phyloP scores from a whole-genome alignment of 345 rosid species.

The Sisymbrium irio region DNA sequence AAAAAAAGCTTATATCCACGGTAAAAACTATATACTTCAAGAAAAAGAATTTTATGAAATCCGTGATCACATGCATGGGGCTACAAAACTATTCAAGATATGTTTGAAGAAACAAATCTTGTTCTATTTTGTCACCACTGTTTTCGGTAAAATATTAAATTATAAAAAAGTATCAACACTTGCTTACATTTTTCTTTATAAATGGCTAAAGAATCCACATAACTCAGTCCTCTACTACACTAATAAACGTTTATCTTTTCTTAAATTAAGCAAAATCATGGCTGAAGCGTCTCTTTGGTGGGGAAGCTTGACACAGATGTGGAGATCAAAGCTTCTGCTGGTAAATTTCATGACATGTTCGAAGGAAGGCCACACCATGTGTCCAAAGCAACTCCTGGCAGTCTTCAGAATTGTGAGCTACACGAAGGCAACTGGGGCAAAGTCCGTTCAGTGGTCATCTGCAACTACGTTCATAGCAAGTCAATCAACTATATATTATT shows the following conservation, averaged over 20 bases:
- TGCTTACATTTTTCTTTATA: slow-evolving; percentile 22
- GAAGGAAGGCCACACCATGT: slow-evolving; percentile 36
- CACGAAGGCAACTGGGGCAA: slow-evolving; percentile 43
- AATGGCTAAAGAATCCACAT: not conserved
- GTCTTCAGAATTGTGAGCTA: slow-evolving; percentile 21
- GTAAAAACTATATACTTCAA: too few relatives aligned
- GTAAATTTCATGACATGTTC: slow-evolving; percentile 35
- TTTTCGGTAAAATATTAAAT: too few relatives aligned
- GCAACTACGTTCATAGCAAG: slow-evolving; percentile 33
- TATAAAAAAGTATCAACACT: too few relatives aligned
- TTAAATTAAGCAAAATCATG: not conserved
- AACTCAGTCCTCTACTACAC: not conserved
- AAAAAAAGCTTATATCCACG: too few relatives aligned
- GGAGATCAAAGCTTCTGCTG: slow-evolving; percentile 22
- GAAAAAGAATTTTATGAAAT: too few relatives aligned
- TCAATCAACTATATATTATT: not conserved
- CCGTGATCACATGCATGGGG: too few relatives aligned
- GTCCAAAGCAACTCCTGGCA: slow-evolving; percentile 22
- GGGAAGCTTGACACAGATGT: slow-evolving; percentile 12
- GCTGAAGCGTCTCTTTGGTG: not conserved
- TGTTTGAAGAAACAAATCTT: too few relatives aligned
- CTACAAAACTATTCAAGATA: too few relatives aligned
- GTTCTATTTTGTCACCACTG: too few relatives aligned
- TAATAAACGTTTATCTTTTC: too few relatives aligned
- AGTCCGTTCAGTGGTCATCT: slow-evolving; percentile 27